Evolutionary conservation across 2,329 filamentous ascomycete genomes (phyloP), one percentile per base, ranked within the genome.

Genomic region (Aspergillaceae sp.): DNA sequence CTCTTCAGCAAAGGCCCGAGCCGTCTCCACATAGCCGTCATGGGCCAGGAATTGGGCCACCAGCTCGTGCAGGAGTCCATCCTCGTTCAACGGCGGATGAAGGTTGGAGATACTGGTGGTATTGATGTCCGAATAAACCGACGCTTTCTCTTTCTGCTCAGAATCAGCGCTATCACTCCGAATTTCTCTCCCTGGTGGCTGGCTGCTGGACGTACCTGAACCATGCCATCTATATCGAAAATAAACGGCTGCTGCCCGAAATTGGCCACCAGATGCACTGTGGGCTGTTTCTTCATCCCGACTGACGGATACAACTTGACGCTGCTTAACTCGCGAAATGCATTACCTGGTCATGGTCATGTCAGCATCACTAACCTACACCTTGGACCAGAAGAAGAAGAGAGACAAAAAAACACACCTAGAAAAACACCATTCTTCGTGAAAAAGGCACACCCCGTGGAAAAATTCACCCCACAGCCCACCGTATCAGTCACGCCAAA

Each of bases 21-120:
- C 90, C 0, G 91, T 95, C 55, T 96, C 91, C 5, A 96, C 84
- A 56, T 96, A 97, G 48, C 92, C 92, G 58, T 97, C 92, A 56
- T 97, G 91, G 34, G 90, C 86, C 9, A 98, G 73, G 55, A 94
- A 97, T 66, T 96, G 90, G 35, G 89, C 76, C 11, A 91, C 82
- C 47, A 97, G 72, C 56, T 86, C 79, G 62, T 96, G 89, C 34
- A 95, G 81, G 41, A 97, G 75, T 28, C 85, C 76, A 1, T 81
- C 83, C 65, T 96, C 91, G 50, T 78, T 80, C 51, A 86, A 71
- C 2, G 75, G 74, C 2, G 80, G 78, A 32, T 80, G 78, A 5
- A 92, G 69, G 26, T 65, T 72, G 29, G 77, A 73, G n/a, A 83
- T 77, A 42, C 72, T 74, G 8, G 77, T 71, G 32, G 65, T 58